Percentiles rank a stretch among this genome's conserved stretches.
These are phyloP conservation scores for Coemansia javaensis DNA, from an alignment of 192 early-diverging fungal genomes.

Conservation along the genomic window DNA sequence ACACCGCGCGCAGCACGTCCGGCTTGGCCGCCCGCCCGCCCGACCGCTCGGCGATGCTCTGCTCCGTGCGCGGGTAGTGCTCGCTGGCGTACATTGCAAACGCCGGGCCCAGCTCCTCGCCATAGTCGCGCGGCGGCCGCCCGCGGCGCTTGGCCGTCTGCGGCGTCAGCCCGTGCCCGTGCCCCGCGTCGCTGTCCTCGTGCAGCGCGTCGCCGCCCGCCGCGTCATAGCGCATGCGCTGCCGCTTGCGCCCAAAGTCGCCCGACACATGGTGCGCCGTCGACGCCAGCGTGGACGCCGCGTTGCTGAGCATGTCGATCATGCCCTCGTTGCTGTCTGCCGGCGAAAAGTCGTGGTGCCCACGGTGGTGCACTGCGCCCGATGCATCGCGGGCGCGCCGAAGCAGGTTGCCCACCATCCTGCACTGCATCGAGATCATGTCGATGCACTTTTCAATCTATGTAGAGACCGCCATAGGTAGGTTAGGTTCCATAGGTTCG, in stretches of 20 bases:
- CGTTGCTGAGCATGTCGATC: slow-evolving; percentile 33
- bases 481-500: too few species aligned
- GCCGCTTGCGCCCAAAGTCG: slow-evolving; percentile 34
- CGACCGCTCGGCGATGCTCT: slow-evolving; percentile 11
- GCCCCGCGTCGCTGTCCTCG: slow-evolving; percentile 6
- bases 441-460: slow-evolving; percentile 50
- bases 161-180: slow-evolving; percentile 19
- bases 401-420: slow-evolving; percentile 45
- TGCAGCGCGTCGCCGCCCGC: slow-evolving; percentile 4
- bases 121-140: slow-evolving; percentile 50
- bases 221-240: slow-evolving; percentile 11
- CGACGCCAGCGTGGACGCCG: slow-evolving; percentile 22
- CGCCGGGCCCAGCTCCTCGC: slow-evolving; percentile 44
- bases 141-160: slow-evolving; percentile 44
- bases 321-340: slow-evolving; percentile 23
- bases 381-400: slow-evolving; percentile 43
- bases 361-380: not conserved
- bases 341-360: slow-evolving; percentile 4
- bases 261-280: slow-evolving; percentile 26
- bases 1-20: slow-evolving; percentile 36
- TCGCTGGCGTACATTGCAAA: slow-evolving; percentile 48
- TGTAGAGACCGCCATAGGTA: too few species aligned
- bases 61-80: slow-evolving; percentile 13
- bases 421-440: slow-evolving; percentile 50
- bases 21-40: slow-evolving; percentile 10